Conservation (phyloP, 2,329 filamentous ascomycete species). For the Fusarium aywerte region DNA sequence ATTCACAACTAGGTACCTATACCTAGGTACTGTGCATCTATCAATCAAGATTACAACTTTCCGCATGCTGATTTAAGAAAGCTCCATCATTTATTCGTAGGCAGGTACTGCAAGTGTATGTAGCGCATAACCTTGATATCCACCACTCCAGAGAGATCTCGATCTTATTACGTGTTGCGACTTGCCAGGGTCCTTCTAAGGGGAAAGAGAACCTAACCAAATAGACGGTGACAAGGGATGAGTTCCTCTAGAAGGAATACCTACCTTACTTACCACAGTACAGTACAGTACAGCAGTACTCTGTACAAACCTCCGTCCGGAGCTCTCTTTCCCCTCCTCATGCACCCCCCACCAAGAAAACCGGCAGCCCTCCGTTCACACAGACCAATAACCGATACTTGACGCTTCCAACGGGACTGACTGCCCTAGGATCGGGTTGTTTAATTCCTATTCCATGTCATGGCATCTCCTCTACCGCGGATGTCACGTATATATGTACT, state of each 20-base stretch:
- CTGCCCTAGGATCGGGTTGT: background rate
- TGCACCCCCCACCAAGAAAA: conserved; percentile 12
- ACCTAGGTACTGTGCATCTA: background rate
- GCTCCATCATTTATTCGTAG: conserved; percentile 10
- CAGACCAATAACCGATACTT: conserved; percentile 19
- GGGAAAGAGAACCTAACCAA: background rate
- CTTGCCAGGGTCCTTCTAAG: conserved; percentile 18
- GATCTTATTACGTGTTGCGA: conserved; percentile 23
- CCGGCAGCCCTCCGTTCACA: conserved; percentile 31
- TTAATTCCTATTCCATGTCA: conserved; percentile 3
- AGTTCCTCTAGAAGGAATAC: background rate
- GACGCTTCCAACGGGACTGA: background rate
- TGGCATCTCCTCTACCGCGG: conserved; percentile 1
- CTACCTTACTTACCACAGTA: background rate
- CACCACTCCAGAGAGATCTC: conserved; percentile 25
- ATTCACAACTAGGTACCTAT: no score
- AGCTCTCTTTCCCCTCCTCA: conserved; percentile 26
- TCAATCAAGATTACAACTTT: conserved; percentile 25
- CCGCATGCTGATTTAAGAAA: conserved; percentile 24
- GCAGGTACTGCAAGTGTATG: conserved; percentile 1
- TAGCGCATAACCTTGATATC: conserved; percentile 32
- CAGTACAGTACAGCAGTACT: no score
- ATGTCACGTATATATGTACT: conserved; percentile 30
- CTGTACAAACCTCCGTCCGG: conserved; percentile 10
- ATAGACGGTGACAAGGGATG: conserved; percentile 26